phyloP scores from a whole-genome alignment of 2,329 filamentous ascomycete genomes.

The Arthrobotrys sinensis region DNA sequence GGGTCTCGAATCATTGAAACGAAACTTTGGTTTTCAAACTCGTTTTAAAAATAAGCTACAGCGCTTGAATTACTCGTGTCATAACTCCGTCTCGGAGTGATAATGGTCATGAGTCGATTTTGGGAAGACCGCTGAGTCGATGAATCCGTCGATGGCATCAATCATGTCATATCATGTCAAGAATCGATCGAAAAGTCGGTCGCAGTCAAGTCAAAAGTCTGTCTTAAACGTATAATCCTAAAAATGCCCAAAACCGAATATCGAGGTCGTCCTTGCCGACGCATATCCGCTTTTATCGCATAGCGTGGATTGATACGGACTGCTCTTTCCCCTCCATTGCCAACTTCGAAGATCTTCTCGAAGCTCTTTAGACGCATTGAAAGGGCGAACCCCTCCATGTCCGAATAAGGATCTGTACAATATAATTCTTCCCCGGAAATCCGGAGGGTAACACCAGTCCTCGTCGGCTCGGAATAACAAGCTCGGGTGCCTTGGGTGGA shows the following conservation, averaged over 20 bases:
- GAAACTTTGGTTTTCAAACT: not conserved
- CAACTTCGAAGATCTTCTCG: conserved; percentile 52
- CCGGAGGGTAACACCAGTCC: conserved; percentile 48
- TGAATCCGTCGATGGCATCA: conserved; percentile 20
- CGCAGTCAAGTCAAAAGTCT: conserved; percentile 17
- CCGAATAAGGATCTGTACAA: conserved; percentile 53
- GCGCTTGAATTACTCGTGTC: not conserved
- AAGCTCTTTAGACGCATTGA: conserved; percentile 43
- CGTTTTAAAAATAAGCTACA: conserved; percentile 27
- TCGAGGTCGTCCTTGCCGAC: conserved; percentile 49
- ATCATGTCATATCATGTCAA: conserved; percentile 15
- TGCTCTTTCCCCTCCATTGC: conserved; percentile 10
- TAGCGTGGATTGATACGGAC: conserved; percentile 39
- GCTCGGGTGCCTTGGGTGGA: conserved; percentile 44
- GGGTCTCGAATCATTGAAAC: conserved; percentile 23
- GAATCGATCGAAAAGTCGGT: conserved; percentile 20
- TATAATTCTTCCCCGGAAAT: conserved; percentile 49
- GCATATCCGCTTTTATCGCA: conserved; percentile 33
- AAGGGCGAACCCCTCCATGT: conserved; percentile 2
- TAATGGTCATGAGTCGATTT: not conserved
- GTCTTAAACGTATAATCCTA: conserved; percentile 58
- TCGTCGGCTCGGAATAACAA: conserved; percentile 57
- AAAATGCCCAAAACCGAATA: conserved; percentile 24
- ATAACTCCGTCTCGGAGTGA: conserved; percentile 9
- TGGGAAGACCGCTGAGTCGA: not conserved